phyloP scores from a whole-genome alignment of 495 filamentous ascomycete species.

The Neurospora tetraspora region DNA sequence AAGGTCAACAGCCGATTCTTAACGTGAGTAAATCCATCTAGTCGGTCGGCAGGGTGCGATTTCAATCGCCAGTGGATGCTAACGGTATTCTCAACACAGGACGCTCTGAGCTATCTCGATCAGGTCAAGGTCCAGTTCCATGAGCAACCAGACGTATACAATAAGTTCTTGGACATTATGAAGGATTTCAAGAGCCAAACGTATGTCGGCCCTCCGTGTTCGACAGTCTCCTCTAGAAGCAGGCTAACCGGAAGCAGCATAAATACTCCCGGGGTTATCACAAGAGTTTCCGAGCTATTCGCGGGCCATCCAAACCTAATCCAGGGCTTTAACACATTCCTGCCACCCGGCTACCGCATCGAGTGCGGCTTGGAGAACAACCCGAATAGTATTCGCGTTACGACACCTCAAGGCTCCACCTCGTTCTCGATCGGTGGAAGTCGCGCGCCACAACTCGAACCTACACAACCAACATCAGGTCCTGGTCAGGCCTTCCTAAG shows the following conservation, averaged over 20 bases:
- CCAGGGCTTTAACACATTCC: conserved; percentile 97
- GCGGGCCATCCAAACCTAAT: conserved; percentile 94
- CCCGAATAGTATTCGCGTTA: conserved; percentile 91
- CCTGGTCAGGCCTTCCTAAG: conserved; percentile 29
- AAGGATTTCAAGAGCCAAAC: conserved; percentile 99
- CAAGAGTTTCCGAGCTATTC: conserved; percentile 92
- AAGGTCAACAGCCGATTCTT: conserved; percentile 91
- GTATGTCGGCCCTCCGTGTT: conserved; percentile 40
- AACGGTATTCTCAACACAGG: conserved; percentile 37
- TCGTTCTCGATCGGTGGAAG: conserved; percentile 45
- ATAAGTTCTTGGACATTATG: conserved; percentile 97
- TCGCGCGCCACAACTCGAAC: conserved; percentile 31
- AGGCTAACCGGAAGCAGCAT: conserved; percentile 47
- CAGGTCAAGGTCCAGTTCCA: conserved; percentile 98
- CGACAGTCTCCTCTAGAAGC: neutral
- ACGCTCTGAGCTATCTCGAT: conserved; percentile 94
- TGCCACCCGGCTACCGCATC: conserved; percentile 94
- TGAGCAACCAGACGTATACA: conserved; percentile 96
- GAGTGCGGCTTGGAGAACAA: conserved; percentile 89
- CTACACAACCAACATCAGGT: conserved; percentile 20
- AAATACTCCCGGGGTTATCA: conserved; percentile 96
- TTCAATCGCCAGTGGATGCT: neutral
- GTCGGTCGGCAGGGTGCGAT: neutral
- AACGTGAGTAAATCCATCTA: conserved; percentile 51
- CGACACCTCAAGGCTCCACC: conserved; percentile 77